These are phyloP conservation scores for Chaetomiaceae sp. DNA, from an alignment of 2,329 filamentous ascomycete genomes.

Conservation along the genomic window DNA sequence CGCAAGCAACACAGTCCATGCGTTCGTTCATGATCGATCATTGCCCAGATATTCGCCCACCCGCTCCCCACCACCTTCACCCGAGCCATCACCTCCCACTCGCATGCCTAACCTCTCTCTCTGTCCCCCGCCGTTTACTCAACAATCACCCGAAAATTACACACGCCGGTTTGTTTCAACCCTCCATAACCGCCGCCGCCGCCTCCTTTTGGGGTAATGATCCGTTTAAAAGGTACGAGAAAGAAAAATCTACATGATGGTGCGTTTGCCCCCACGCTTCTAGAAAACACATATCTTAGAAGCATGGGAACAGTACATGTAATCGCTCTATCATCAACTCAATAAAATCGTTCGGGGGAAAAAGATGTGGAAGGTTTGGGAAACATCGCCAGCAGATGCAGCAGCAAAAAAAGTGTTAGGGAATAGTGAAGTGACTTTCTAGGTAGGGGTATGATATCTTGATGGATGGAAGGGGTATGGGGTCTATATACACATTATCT, in stretches of 20 bases:
- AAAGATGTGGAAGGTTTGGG: slow-evolving; percentile 1
- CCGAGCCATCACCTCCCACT: too few relatives aligned
- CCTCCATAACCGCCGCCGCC: too few relatives aligned
- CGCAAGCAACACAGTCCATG: background rate
- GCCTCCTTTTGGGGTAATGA: slow-evolving; percentile 19
- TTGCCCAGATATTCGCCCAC: background rate
- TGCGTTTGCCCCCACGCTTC: slow-evolving; percentile 24
- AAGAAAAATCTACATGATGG: slow-evolving; percentile 28
- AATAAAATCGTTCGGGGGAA: slow-evolving; percentile 19
- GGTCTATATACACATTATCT: slow-evolving; percentile 27
- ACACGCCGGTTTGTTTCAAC: slow-evolving; percentile 13
- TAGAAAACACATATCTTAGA: slow-evolving; percentile 20
- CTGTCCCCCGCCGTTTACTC: slow-evolving; percentile 23
- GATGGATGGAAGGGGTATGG: slow-evolving; percentile 20
- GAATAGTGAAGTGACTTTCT: slow-evolving; percentile 25
- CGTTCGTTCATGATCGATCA: background rate
- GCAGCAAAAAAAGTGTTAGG: slow-evolving; percentile 7
- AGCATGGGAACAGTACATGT: slow-evolving; percentile 29
- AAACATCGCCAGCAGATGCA: slow-evolving; percentile 23
- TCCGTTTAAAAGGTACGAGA: slow-evolving; percentile 15
- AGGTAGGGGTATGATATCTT: slow-evolving; percentile 26
- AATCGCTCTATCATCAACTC: slow-evolving; percentile 27
- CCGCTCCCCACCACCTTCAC: background rate
- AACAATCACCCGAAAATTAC: slow-evolving; percentile 25
- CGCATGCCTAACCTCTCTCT: slow-evolving; percentile 22